These are phyloP conservation scores for Daldinia sp. DNA, from an alignment of 2,329 filamentous ascomycete genomes.

Conservation along the genomic window DNA sequence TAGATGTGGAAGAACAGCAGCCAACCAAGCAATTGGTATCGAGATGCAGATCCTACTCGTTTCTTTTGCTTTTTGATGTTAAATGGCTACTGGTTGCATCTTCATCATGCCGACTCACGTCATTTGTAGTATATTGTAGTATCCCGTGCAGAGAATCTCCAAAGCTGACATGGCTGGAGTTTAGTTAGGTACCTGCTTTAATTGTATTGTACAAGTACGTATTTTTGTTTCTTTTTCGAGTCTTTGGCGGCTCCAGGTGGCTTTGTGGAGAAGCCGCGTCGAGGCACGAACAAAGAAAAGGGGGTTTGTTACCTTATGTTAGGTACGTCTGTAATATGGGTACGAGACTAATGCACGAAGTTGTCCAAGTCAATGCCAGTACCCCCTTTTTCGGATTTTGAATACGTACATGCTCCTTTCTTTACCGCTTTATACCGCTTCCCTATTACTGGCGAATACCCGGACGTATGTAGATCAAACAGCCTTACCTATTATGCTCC, in stretches of 20 bases:
- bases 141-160: conserved; percentile 2
- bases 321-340: conserved; percentile 1
- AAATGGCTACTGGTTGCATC: conserved; percentile 19
- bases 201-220: not conserved
- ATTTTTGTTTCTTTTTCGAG: not conserved
- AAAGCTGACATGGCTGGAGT: not conserved
- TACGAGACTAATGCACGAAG: conserved; percentile 1
- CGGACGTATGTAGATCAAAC: not conserved
- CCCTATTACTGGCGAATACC: not conserved
- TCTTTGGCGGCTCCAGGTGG: not conserved
- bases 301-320: not conserved
- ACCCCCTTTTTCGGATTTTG: not conserved
- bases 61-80: not conserved
- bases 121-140: conserved; percentile 17
- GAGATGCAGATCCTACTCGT: conserved; percentile 27
- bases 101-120: conserved; percentile 38
- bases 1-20: conserved; percentile 10
- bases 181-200: not conserved
- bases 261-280: conserved; percentile 7
- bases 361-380: not conserved
- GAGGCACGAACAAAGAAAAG: conserved; percentile 7
- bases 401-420: not conserved
- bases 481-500: conserved; percentile 1
- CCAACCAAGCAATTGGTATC: conserved; percentile 24
- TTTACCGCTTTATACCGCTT: conserved; percentile 12